phyloP scores from a whole-genome alignment of 2,329 filamentous ascomycete species.

The Rhynchosporium agropyri region DNA sequence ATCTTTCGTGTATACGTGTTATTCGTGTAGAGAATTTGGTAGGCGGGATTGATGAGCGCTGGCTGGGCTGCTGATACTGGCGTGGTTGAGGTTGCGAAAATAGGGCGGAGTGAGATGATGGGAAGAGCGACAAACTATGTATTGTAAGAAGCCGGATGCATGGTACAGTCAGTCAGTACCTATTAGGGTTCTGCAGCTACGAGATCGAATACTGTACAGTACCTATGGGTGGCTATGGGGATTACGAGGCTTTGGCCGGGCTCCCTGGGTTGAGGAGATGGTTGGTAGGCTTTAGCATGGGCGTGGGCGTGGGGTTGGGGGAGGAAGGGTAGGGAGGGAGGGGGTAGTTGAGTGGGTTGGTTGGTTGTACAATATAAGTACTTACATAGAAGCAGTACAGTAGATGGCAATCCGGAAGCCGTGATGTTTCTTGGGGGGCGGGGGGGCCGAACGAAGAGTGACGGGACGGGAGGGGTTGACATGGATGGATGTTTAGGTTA shows the following conservation, averaged over 20 bases:
- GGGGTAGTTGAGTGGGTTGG: too few species aligned
- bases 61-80: constrained; percentile 29
- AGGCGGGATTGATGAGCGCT: constrained; percentile 26
- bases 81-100: constrained; percentile 28
- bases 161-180: constrained; percentile 13
- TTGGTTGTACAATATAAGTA: too few species aligned
- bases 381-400: too few species aligned
- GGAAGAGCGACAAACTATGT: constrained; percentile 35
- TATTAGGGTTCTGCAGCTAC: constrained; percentile 29
- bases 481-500: background rate
- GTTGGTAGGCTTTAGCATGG: constrained; percentile 2
- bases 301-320: background rate
- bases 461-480: background rate
- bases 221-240: too few species aligned
- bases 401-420: background rate
- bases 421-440: too few species aligned
- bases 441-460: too few species aligned
- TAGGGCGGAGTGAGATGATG: constrained; percentile 34
- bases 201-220: constrained; percentile 24
- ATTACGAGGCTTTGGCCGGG: constrained; percentile 8
- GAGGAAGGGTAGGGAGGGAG: background rate
- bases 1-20: background rate
- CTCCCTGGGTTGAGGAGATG: too few species aligned
- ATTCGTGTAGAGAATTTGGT: constrained; percentile 16
- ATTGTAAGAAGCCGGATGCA: constrained; percentile 30